Evolutionary conservation across 805 yeast species (phyloP), one percentile per base, ranked within the genome.

Genomic region (Torulaspora indica): DNA sequence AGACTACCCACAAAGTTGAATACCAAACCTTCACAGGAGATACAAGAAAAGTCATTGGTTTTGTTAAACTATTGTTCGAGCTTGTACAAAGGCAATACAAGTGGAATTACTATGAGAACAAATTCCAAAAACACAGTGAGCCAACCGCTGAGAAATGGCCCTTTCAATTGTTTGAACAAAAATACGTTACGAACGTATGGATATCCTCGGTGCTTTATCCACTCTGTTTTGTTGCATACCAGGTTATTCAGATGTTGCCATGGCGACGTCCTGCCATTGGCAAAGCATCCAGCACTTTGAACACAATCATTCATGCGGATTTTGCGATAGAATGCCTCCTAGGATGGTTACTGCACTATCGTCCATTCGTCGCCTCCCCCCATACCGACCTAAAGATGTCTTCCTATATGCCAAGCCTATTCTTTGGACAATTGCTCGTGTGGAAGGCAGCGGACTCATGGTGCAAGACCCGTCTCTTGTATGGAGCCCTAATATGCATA

Each of bases 321-420:
- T 42, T 49, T 27, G 49, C 56, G 3, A 1, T 46, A 1, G 62
- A 62, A 39, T 53, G 48, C 14, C 23, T 47, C 15, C 6, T 56
- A 5, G 68, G 64, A 7, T 63, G 67, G 67, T 38, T 60, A 5
- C 15, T 61, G 14, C 64, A 60, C 41, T 59, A 45, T 30, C 49
- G 50, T 25, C 49, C 56, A n/a, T 59, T 58, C 35, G 28, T 45
- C 13, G 44, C 50, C 32, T 47, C 53, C 17, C 46, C 57, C 13
- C 56, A 53, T 36, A 41, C 46, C 6, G 48, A 55, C 31, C 35
- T 58, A n/a, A 42, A 35, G 15, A 33, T 52, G 4, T 36, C 30
- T 3, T 52, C 49, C n/a, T 63, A 58, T 30, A 33, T 59, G n/a
- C 59, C 60, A 15, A 48, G 60, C 38, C 47, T 55, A 28, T 31